phyloP scores from a whole-genome alignment of 2,329 filamentous ascomycete genomes.

The Ophiostoma fasciatum region DNA sequence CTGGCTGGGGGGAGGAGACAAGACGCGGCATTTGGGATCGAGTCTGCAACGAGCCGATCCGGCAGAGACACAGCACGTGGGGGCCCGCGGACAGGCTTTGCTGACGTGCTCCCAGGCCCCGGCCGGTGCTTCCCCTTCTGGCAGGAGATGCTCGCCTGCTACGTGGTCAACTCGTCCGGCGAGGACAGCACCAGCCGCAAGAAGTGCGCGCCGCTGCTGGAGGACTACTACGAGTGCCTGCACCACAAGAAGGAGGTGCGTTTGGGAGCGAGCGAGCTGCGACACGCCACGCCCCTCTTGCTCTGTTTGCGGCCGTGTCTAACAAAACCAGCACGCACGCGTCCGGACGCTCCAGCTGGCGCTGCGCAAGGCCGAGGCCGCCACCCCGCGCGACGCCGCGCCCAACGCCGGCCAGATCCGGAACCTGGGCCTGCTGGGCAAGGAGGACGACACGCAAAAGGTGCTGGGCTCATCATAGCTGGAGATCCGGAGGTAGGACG shows the following conservation, averaged over 20 bases:
- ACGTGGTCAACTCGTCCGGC: conserved; percentile 78
- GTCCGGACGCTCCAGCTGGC: conserved; percentile 66
- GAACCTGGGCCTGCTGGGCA: conserved; percentile 68
- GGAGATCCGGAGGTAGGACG: too few species aligned
- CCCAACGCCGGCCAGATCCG: conserved; percentile 78
- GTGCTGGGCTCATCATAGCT: conserved; percentile 27
- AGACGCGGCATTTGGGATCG: too few species aligned
- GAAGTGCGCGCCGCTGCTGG: conserved; percentile 72
- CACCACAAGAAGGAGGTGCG: conserved; percentile 96
- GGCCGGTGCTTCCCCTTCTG: conserved; percentile 96
- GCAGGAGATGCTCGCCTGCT: conserved; percentile 98
- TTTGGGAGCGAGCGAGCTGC: neutral
- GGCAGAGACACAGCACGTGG: too few species aligned
- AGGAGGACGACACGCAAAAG: conserved; percentile 64
- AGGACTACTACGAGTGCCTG: conserved; percentile 98
- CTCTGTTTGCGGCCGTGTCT: too few species aligned
- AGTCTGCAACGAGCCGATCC: too few species aligned
- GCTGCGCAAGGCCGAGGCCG: conserved; percentile 65
- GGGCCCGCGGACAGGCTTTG: neutral
- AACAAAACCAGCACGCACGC: conserved; percentile 52
- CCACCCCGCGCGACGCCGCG: conserved; percentile 62
- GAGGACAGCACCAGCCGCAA: conserved; percentile 70
- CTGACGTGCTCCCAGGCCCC: conserved; percentile 33
- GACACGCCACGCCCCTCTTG: neutral
- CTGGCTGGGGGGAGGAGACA: too few species aligned